A percentile compares a stretch with the other conserved stretches of the same genome.
Evolutionary conservation across 2,329 filamentous ascomycete species (phyloP).

Genomic region (Cladophialophora psammophila): DNA sequence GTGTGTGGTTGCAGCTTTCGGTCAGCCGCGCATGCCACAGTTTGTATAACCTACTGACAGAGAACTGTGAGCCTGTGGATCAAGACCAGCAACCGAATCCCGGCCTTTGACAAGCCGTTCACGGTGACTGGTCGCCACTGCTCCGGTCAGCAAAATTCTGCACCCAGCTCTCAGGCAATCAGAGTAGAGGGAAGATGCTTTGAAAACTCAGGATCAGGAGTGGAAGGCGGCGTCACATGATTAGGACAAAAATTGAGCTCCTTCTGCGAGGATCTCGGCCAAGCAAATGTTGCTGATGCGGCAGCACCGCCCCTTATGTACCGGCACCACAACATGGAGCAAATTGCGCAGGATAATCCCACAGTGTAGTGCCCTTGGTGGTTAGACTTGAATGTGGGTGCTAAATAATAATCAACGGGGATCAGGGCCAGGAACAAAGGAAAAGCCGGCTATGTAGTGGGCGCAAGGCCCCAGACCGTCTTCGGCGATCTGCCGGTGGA

Average conservation of each 20-base stretch:
- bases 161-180: neutral
- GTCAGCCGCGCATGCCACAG: too few relatives aligned
- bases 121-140: neutral
- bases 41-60: neutral
- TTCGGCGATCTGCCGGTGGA: neutral
- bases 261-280: too few relatives aligned
- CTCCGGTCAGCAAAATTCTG: neutral
- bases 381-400: neutral
- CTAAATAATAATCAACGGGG: neutral
- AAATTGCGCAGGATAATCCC: neutral
- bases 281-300: neutral
- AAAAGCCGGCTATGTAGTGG: neutral
- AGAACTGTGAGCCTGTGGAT: neutral
- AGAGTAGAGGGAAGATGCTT: neutral
- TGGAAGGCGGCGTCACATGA: too few relatives aligned
- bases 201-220: too few relatives aligned
- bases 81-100: neutral
- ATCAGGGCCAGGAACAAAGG: neutral
- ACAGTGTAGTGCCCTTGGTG: neutral
- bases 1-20: too few relatives aligned
- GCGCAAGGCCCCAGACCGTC: neutral
- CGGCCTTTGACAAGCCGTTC: neutral
- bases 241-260: too few relatives aligned
- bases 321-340: neutral
- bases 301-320: neutral